These are phyloP conservation scores for Peronospora belbahrii DNA, from an alignment of 352 stramenopile species.

Conservation along the genomic window DNA sequence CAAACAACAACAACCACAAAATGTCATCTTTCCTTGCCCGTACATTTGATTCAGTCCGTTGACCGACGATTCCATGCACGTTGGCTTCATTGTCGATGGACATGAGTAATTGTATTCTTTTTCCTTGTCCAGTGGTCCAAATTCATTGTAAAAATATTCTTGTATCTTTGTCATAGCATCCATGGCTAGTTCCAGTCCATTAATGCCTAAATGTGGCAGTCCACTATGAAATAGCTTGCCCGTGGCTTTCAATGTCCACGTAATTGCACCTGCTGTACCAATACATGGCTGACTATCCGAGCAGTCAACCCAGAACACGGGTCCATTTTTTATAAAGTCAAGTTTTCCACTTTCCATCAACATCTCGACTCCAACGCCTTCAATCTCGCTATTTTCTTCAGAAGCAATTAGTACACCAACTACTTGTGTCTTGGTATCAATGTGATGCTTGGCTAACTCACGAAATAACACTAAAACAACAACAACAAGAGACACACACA, in stretches of 20 bases:
- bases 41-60: constrained; percentile 84
- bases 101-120: constrained; percentile 88
- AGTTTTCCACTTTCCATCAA: constrained; percentile 85
- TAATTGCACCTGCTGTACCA: constrained; percentile 79
- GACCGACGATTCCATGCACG: constrained; percentile 68
- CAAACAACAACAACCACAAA: too few species aligned
- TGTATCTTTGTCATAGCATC: constrained; percentile 83
- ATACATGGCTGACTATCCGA: constrained; percentile 90
- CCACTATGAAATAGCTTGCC: constrained; percentile 91
- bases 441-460: constrained; percentile 66
- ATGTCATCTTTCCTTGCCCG: not conserved
- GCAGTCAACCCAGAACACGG: constrained; percentile 89
- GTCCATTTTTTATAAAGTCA: constrained; percentile 89
- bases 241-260: constrained; percentile 86
- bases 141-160: constrained; percentile 86
- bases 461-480: constrained; percentile 55
- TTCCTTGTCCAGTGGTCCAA: constrained; percentile 74
- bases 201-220: constrained; percentile 86
- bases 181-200: constrained; percentile 84
- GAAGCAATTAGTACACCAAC: constrained; percentile 88
- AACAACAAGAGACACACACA: too few species aligned
- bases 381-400: constrained; percentile 79
- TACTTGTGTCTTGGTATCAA: constrained; percentile 69
- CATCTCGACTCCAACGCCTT: constrained; percentile 83
- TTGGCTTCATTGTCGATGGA: constrained; percentile 83